Evolutionary conservation across 2,329 filamentous ascomycete species (phyloP).

Genomic region (Stemphylium vesicarium): DNA sequence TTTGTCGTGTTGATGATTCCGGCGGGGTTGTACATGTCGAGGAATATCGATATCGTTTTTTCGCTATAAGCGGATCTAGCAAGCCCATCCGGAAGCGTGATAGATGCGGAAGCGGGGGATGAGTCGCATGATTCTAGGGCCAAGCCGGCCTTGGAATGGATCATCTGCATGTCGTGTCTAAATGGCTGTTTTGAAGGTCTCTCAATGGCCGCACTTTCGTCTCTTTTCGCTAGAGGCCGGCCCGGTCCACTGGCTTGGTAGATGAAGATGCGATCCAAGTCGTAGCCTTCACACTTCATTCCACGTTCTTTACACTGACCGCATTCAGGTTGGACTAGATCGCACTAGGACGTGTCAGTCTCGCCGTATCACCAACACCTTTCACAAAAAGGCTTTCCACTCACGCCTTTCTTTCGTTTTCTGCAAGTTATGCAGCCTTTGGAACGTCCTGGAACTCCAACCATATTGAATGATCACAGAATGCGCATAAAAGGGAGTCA

Average conservation of each 20-base stretch:
- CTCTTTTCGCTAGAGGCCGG: not conserved
- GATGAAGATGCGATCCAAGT: conserved; percentile 68
- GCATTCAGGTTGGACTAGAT: conserved; percentile 66
- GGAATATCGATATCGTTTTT: conserved; percentile 30
- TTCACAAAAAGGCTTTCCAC: conserved; percentile 14
- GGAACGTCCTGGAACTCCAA: conserved; percentile 39
- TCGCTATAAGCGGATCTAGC: conserved; percentile 31
- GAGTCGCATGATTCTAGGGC: not conserved
- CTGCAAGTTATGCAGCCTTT: conserved; percentile 44
- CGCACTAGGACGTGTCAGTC: conserved; percentile 56
- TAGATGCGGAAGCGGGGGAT: not conserved
- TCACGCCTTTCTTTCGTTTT: conserved; percentile 63
- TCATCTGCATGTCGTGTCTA: conserved; percentile 4
- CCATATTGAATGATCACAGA: conserved; percentile 16
- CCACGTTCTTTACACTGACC: conserved; percentile 66
- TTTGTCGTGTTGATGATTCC: conserved; percentile 10
- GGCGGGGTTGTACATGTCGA: conserved; percentile 28
- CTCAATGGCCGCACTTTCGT: not conserved
- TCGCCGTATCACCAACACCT: not conserved
- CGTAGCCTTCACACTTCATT: conserved; percentile 68
- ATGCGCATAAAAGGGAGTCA: not conserved
- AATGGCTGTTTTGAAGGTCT: conserved; percentile 5
- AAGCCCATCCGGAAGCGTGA: conserved; percentile 22
- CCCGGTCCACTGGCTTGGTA: conserved; percentile 17
- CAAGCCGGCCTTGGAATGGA: not conserved